Evolutionary conservation across 768 basidiomycete species (phyloP).

Genomic region (Suillus cothurnatus): DNA sequence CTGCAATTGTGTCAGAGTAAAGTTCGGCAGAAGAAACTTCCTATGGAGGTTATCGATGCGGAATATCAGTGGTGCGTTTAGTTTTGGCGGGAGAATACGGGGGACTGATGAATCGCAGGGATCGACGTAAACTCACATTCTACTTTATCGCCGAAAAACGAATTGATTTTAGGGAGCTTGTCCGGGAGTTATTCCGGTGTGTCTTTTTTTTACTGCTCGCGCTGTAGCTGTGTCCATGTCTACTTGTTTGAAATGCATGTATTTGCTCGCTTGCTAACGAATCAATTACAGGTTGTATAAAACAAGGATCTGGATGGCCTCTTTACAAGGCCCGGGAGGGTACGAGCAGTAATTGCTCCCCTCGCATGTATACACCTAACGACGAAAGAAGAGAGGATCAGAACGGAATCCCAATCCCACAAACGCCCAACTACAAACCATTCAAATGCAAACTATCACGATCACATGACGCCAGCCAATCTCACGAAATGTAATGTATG

Average conservation of each 20-base stretch:
- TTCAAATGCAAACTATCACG: neutral
- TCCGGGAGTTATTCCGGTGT: slow-evolving; percentile 90
- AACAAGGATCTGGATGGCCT: slow-evolving; percentile 96
- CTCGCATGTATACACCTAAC: neutral
- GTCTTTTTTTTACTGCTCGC: neutral
- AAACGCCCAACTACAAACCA: neutral
- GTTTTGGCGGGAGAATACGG: neutral
- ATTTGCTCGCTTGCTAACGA: slow-evolving; percentile 5
- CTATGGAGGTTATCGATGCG: slow-evolving; percentile 98
- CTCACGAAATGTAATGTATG: slow-evolving; percentile 1
- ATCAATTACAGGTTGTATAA: slow-evolving; percentile 71
- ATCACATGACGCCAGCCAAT: neutral
- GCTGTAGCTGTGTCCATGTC: neutral
- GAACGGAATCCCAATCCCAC: neutral
- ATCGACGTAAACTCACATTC: slow-evolving; percentile 96
- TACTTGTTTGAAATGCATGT: neutral
- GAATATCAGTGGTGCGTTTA: slow-evolving; percentile 92
- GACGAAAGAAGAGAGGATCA: neutral
- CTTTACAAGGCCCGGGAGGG: slow-evolving; percentile 55
- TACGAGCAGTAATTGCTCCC: slow-evolving; percentile 42
- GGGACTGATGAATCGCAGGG: slow-evolving; percentile 51
- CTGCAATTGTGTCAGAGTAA: slow-evolving; percentile 89
- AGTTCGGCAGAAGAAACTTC: slow-evolving; percentile 90
- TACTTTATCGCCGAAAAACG: slow-evolving; percentile 96
- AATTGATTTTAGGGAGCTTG: slow-evolving; percentile 95